A percentile compares a stretch with the other conserved stretches of the same genome.
Conservation (phyloP, 805 yeast genomes). For the Clavispora carvajalis region DNA sequence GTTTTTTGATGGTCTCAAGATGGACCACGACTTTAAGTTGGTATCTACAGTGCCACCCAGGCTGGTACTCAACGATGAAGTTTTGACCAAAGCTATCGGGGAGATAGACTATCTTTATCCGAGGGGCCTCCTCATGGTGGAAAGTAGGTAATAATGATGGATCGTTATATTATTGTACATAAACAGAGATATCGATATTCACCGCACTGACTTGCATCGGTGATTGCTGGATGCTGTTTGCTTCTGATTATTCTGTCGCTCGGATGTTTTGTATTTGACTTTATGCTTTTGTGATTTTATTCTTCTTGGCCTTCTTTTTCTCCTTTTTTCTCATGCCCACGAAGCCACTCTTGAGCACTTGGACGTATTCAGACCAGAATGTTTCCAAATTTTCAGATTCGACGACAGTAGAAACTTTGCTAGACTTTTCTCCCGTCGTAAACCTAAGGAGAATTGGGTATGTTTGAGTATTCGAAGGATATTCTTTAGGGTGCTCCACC, state of each 20-base stretch:
- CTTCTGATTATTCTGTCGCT: neutral
- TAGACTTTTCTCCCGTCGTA: constrained; percentile 34
- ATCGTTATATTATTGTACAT: constrained; percentile 1
- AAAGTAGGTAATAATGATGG: constrained; percentile 18
- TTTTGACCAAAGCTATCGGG: constrained; percentile 40
- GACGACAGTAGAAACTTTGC: constrained; percentile 72
- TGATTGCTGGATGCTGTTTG: neutral
- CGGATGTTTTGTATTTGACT: neutral
- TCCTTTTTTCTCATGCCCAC: constrained; percentile 77
- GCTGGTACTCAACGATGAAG: constrained; percentile 22
- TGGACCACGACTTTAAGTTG: constrained; percentile 27
- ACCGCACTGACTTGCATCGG: no score
- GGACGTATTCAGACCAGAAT: constrained; percentile 76
- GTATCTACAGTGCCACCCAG: constrained; percentile 37
- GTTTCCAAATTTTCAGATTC: constrained; percentile 52
- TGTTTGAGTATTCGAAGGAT: constrained; percentile 23
- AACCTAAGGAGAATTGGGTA: constrained; percentile 64
- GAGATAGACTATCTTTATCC: constrained; percentile 53
- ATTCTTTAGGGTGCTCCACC: constrained; percentile 14
- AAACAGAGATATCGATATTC: neutral
- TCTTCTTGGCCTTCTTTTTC: constrained; percentile 61
- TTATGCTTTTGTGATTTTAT: constrained; percentile 25
- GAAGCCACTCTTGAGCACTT: constrained; percentile 64
- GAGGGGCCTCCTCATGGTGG: constrained; percentile 55
- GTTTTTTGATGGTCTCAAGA: constrained; percentile 18